A percentile compares a stretch with the other conserved stretches of the same genome.
phyloP scores from a whole-genome alignment of 306 rosid genomes.

The Crotalaria pallida region DNA sequence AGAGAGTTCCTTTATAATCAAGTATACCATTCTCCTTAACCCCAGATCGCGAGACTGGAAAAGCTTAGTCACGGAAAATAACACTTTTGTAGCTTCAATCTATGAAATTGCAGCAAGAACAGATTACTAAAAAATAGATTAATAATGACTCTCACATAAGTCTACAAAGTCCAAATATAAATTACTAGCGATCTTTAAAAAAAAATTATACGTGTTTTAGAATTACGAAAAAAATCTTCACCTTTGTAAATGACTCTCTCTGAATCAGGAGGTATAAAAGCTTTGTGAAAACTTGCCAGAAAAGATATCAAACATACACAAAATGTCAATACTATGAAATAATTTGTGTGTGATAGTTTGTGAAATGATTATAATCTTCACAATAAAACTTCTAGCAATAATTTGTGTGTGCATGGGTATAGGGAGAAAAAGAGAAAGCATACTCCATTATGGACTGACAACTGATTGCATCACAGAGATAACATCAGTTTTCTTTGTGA shows the following conservation, averaged over 20 bases:
- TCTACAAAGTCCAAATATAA: not conserved
- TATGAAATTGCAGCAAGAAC: slow-evolving; percentile 27
- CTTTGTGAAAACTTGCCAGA: slow-evolving; percentile 93
- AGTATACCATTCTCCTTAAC: slow-evolving; percentile 96
- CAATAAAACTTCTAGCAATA: too few relatives aligned
- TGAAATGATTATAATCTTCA: too few relatives aligned
- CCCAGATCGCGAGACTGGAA: slow-evolving; percentile 96
- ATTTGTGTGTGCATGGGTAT: too few relatives aligned
- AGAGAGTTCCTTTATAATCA: slow-evolving; percentile 89
- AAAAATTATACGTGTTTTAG: not conserved
- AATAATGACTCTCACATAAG: not conserved
- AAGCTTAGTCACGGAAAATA: slow-evolving; percentile 93
- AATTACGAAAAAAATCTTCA: slow-evolving; percentile 5
- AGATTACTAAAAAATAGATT: not conserved
- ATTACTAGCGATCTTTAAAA: slow-evolving; percentile 1
- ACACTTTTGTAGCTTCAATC: slow-evolving; percentile 97
- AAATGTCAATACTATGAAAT: too few relatives aligned
- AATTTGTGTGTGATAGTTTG: too few relatives aligned
- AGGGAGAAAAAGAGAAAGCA: too few relatives aligned
- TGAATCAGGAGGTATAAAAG: slow-evolving; percentile 87
- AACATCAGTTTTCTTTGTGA: too few relatives aligned
- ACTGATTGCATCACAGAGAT: too few relatives aligned
- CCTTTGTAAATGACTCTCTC: slow-evolving; percentile 95
- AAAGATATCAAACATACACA: slow-evolving; percentile 1
- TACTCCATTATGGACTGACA: too few relatives aligned